A percentile compares a stretch with the other conserved stretches of the same genome.
Evolutionary conservation across 305 asterid species (phyloP).

Genomic region (Fraxinus greggii): DNA sequence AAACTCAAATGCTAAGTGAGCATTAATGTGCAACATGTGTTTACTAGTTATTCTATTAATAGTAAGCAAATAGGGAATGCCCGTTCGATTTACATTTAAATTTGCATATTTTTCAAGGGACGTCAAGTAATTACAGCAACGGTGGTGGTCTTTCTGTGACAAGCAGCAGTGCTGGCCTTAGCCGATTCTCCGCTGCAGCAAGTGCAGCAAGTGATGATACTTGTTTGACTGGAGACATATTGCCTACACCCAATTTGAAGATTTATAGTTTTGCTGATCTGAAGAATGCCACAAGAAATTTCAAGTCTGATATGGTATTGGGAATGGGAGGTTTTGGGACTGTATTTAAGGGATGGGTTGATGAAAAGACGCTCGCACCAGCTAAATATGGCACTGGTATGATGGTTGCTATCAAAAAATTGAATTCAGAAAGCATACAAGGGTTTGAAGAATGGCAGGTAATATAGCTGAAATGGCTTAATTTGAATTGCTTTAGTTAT

Average conservation of each 20-base stretch:
- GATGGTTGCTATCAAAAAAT: conserved; percentile 83
- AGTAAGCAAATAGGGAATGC: not conserved
- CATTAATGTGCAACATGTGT: not conserved
- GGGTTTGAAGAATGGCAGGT: conserved; percentile 98
- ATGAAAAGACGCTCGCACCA: conserved; percentile 65
- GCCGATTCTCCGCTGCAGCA: conserved; percentile 60
- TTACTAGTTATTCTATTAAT: not conserved
- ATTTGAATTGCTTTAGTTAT: not conserved
- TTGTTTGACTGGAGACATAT: conserved; percentile 43
- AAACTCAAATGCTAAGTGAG: not conserved
- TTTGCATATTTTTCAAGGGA: conserved; percentile 30
- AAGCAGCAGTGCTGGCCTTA: conserved; percentile 63
- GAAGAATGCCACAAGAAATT: conserved; percentile 27
- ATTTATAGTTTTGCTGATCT: conserved; percentile 22
- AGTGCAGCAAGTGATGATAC: conserved; percentile 58
- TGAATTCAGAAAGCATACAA: conserved; percentile 69
- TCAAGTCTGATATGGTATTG: conserved; percentile 9
- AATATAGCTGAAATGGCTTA: conserved; percentile 4
- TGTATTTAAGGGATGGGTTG: conserved; percentile 51
- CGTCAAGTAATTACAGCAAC: conserved; percentile 49
- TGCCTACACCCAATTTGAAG: conserved; percentile 22
- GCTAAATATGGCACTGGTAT: conserved; percentile 57
- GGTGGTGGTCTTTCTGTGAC: conserved; percentile 51
- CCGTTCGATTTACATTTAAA: conserved; percentile 1
- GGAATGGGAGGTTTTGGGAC: not conserved